Base-by-base conservation (phyloP, 805 yeast species). In the Debaryomyces maramus region DNA sequence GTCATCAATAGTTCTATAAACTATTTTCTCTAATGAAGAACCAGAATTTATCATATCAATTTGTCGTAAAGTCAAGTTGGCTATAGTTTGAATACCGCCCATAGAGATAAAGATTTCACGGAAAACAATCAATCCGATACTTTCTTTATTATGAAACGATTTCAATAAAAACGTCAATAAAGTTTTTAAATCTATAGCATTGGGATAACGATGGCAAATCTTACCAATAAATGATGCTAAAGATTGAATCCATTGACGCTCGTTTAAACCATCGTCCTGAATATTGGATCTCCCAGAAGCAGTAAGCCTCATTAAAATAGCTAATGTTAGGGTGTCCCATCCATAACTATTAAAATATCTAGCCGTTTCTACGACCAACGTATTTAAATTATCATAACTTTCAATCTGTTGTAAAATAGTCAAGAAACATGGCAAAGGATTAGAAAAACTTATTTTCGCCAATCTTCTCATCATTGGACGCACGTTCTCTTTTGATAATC, bases 321-420 rank as follows among this genome's bases (percentile, higher is more conserved):
- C 88, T 52, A 79, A 81, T 4, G 90, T 83, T 21, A 91, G 61
- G 2, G 81, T 85, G 58, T 91, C 98, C 89, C 95, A 88, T 0
- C 89, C 88, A 52, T 84, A 83, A 4, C 66, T 74, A 36, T 82
- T 83, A 56, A 88, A 88, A 53, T 78, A 83, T 29, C 80, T 68
- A 0, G 96, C 88, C 5, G 93, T 78, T 34, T 83, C 83, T 7
- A 88, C 89, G 5, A 91, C 80, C 41, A 91, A 69, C 27, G 79
- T 81, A 32, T 83, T 85, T 46, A 91, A 75, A 55, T 91, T 91
- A 55, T 85, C 96, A 56, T 91, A 91, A 65, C 93, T 88, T 60
- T 91, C 98, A 47, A 91, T 80, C 55, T 88, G 97, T 33, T 80
- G 79, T 8, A 90, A 70, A 33, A 87, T 73, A 0, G 86, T 82